Base-by-base conservation (phyloP, 2,329 filamentous ascomycete species). In the Penicillium sp. region DNA sequence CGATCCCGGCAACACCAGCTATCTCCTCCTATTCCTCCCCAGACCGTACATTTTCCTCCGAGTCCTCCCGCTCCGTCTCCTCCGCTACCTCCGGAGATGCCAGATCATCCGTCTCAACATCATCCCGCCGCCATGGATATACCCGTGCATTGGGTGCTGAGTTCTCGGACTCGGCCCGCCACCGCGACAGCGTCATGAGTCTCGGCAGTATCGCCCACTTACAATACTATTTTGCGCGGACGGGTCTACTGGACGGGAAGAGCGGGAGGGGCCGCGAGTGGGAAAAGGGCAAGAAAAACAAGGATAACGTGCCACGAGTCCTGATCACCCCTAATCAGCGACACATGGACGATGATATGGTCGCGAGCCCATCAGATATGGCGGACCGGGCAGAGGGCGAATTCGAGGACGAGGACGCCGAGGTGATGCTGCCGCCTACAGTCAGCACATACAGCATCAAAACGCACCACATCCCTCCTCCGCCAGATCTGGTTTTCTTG, bases 211-310 rank as follows among this genome's bases (percentile, higher is more conserved):
- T 98, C 61, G 88, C 90, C 49, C 93, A 98, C 72, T 75, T 98
- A 64, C 93, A 98, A 70, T 95, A 97, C 72, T 98, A 97, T 72
- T 98, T 98, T 73, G 91, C 93, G 32, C 79, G 93, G 52, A 98
- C 93, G 0, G 93, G 93, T 6, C 72, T 98, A 56, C 73, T 98
- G 44, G 93, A 98, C 64, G 89, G 91, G 49, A 96, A 96, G 67
- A 91, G 90, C 32, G 93, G 82, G 47, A 86, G 94, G 67, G 84
- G 87, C 21, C 85, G 85, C 61, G 85, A 84, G 66, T 83, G 48
- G 48, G 43, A 79, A 63, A 78, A 82, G 57, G 76, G 76, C 54
- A 79, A 75, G 45, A 64, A 58, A 43, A 61, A 62, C 24, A 53
- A 51, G 37, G 64, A 71, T 31, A 70, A 72, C 26, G 63, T 72